Base-by-base conservation (phyloP, 148 eudicot species). In the Chenopodium suecicum region DNA sequence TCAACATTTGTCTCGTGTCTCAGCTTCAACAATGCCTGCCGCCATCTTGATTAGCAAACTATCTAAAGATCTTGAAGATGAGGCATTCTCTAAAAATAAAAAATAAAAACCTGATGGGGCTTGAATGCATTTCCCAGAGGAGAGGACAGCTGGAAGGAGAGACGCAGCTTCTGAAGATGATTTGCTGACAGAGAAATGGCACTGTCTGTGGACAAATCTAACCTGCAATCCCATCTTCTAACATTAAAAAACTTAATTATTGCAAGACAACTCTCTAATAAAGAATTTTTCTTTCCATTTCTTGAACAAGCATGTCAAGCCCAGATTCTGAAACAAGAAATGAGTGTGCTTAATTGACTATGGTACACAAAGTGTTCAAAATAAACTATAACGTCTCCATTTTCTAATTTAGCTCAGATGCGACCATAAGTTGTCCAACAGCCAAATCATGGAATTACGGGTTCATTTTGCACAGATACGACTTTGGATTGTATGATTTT, bases 111-210 rank as follows among this genome's bases (percentile, higher is more conserved):
- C 98, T 96, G 99, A 82, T 96, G 99, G 69, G 99, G 99, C 68
- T 88, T 89, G 76, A 96, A 96, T 70, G 89, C 77, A 46, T 91
- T 84, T 37, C 93, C 98, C 41, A 85, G 87, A 78, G 98, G 97
- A 60, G 94, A 87, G 41, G 90, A 81, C 86, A 96, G 84, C 80
- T 86, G 87, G 86, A 96, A 92, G 64, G 95, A 89, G 83, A 96
- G 66, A 44, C 88, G 93, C 88, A 96, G 83, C 91, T 96, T 94
- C 86, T 94, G 98, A 37, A 96, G 94, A 83, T 96, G 99, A 83
- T 91, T 96, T 75, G 99, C 99, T 67, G 92, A 91, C 80, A 96
- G 83, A 68, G 98, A 83, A 86, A 94, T 68, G 74, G 87, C 87
- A 84, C 85, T 89, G 67, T 87, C 86, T 67, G 87, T 87, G 72